Conservation (phyloP, 202 grass and related monocot species). For the Zoysia matrella region DNA sequence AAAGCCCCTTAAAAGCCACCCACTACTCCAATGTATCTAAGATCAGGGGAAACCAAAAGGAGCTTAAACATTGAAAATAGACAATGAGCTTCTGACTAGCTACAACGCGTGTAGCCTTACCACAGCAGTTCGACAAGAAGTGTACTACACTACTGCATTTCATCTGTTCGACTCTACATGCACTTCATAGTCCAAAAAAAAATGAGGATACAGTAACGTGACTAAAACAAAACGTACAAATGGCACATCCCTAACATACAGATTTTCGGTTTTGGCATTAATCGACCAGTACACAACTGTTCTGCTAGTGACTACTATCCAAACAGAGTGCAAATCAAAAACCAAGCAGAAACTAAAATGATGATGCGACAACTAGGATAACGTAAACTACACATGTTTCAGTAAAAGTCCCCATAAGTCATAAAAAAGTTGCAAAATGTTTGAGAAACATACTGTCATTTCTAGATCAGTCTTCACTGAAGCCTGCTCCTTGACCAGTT, state of each 20-base stretch:
- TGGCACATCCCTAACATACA: constrained; percentile 24
- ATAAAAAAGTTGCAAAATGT: constrained; percentile 15
- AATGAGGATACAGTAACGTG: background rate
- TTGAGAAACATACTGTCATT: constrained; percentile 73
- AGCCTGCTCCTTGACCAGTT: constrained; percentile 95
- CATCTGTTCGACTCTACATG: constrained; percentile 16
- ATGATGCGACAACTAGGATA: background rate
- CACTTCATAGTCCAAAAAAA: background rate
- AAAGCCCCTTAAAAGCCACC: background rate
- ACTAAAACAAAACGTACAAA: background rate
- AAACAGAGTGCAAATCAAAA: constrained; percentile 6
- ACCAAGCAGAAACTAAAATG: constrained; percentile 28
- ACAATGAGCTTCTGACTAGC: constrained; percentile 16
- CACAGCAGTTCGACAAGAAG: background rate
- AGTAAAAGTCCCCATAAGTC: constrained; percentile 13
- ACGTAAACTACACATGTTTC: background rate
- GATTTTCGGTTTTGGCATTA: constrained; percentile 15
- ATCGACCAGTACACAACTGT: constrained; percentile 24
- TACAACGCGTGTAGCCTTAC: constrained; percentile 29
- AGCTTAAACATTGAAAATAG: background rate
- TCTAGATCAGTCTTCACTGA: constrained; percentile 92
- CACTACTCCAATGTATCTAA: constrained; percentile 8
- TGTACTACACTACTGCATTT: background rate
- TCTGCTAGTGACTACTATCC: constrained; percentile 10
- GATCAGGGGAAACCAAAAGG: constrained; percentile 16